These are phyloP conservation scores for Paraurostyla sp. DNA, from an alignment of 73 alveolate species.

Conservation along the genomic window DNA sequence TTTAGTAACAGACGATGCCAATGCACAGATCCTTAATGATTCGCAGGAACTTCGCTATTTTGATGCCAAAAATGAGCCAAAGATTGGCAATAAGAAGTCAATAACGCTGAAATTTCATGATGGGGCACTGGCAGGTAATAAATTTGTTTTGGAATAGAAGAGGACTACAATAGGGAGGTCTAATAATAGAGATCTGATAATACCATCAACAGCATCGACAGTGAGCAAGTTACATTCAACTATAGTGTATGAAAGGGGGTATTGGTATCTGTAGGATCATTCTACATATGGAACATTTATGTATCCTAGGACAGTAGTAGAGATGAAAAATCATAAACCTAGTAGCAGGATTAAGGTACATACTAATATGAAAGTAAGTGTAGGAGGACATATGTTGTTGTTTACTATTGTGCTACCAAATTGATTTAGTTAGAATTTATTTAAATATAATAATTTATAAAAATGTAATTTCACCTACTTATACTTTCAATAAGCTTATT, in stretches of 20 bases:
- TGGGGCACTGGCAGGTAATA: conserved; percentile 58
- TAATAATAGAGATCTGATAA: conserved; percentile 32
- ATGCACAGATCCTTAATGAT: conserved; percentile 47
- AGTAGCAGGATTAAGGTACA: conserved; percentile 42
- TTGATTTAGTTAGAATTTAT: neutral
- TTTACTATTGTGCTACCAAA: neutral
- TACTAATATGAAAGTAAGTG: conserved; percentile 48
- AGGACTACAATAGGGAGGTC: conserved; percentile 48
- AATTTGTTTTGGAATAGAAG: conserved; percentile 38
- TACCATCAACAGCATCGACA: conserved; percentile 55
- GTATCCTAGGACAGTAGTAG: conserved; percentile 57
- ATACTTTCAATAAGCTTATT: neutral
- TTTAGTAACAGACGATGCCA: conserved; percentile 36
- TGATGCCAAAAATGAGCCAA: conserved; percentile 56
- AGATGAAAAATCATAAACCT: conserved; percentile 54
- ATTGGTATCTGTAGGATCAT: conserved; percentile 57
- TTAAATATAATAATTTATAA: neutral
- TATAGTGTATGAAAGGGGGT: conserved; percentile 52
- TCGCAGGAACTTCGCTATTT: conserved; percentile 24
- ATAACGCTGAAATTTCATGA: conserved; percentile 57
- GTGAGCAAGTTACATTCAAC: conserved; percentile 39
- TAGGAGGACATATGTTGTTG: conserved; percentile 50
- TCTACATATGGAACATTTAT: conserved; percentile 54
- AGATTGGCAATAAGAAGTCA: conserved; percentile 8
- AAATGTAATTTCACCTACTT: neutral